These are phyloP conservation scores for Poteriospumella lacustris DNA, from an alignment of 108 stramenopile species.

Conservation along the genomic window DNA sequence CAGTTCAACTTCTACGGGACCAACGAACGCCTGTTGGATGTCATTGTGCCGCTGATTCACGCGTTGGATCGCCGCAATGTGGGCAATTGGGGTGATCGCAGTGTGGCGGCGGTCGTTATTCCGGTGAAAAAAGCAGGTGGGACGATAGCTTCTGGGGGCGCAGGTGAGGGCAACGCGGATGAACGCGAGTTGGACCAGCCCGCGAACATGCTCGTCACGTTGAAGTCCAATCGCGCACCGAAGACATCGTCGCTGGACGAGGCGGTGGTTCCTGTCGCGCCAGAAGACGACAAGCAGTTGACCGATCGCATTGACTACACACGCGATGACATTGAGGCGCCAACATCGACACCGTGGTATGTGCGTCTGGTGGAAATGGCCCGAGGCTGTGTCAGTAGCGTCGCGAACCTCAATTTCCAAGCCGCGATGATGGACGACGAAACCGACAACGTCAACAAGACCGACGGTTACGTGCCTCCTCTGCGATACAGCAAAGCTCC, in stretches of 20 bases:
- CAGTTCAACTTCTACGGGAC: conserved; percentile 27
- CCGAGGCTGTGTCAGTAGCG: not conserved
- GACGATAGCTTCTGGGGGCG: not conserved
- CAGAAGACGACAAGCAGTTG: too few species aligned
- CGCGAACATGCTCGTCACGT: too few species aligned
- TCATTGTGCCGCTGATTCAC: conserved; percentile 6
- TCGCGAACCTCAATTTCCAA: too few species aligned
- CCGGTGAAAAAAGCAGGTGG: not conserved
- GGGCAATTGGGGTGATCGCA: not conserved
- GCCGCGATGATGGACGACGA: not conserved
- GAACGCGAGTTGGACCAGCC: not conserved
- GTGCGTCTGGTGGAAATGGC: not conserved
- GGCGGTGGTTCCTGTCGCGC: too few species aligned
- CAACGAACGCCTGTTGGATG: conserved; percentile 16
- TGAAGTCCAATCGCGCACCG: too few species aligned
- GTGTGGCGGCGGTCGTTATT: not conserved
- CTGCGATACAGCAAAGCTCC: conserved; percentile 15
- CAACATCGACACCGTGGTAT: not conserved
- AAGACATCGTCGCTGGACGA: not conserved
- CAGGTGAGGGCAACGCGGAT: not conserved
- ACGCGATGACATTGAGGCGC: too few species aligned
- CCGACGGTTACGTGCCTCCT: not conserved
- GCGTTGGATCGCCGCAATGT: conserved; percentile 21
- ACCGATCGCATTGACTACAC: too few species aligned
- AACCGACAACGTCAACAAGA: not conserved